Evolutionary conservation across 805 yeast species (phyloP), one percentile per base, ranked within the genome.

Genomic region (Saccharomycopsis guyanensis): DNA sequence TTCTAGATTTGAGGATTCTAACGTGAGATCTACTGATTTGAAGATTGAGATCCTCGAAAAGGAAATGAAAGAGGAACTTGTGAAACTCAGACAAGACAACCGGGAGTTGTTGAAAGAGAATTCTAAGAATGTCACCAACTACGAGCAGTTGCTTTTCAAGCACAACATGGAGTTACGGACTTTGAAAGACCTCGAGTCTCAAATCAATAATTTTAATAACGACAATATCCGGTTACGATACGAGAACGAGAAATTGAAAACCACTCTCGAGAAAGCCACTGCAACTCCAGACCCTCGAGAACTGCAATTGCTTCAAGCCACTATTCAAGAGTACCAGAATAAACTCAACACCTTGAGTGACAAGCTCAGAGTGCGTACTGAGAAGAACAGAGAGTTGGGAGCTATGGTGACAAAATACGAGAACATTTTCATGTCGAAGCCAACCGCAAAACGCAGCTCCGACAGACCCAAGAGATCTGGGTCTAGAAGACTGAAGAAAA

Each of bases 11-110:
- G 62, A 66, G 45, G 71, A 68, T 54, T 63, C 76, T 3, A 71
- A 66, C 20, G 79, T 70, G 53, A 69, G 64, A 35, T 67, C 61
- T 41, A 82, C 82, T 1, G 75, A 75, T 53, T 50, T 57, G 24
- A 68, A 66, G 47, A 49, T 59, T 8, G 45, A 42, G 35, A 31
- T 49, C 29, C 27, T 46, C 12, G 40, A 33, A 18, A 31, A 32
- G n/a, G 48, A 51, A 8, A 35, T 43, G 47, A 35, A 39, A 20
- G 43, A 31, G 18, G 54, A 52, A 20, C 52, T 48, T 1, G 38
- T 34, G 31, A 52, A 46, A 39, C 38, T 50, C 19, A 39, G 42
- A 24, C 39, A 43, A 23, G 51, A 50, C 23, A 47, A 46, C 19
- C 13, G 23, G 15, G 46, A 46, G 19, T 38, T 50, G 18, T 32